These are phyloP conservation scores for Saksenaea oblongispora DNA, from an alignment of 371 early-diverging fungal species.

Conservation along the genomic window DNA sequence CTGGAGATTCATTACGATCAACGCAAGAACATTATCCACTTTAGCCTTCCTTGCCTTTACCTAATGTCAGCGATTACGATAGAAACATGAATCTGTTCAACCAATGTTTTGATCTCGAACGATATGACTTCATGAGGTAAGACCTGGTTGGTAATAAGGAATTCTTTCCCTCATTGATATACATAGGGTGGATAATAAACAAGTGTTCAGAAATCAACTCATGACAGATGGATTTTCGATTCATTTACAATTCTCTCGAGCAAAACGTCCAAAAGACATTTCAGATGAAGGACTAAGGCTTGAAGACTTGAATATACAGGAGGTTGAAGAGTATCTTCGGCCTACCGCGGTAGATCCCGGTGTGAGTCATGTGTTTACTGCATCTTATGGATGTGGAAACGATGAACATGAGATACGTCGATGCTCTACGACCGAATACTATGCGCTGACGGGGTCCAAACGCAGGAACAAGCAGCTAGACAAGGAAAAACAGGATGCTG, in stretches of 20 bases:
- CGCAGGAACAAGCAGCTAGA: background rate
- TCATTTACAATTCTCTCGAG: background rate
- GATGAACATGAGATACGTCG: background rate
- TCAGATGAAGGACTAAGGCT: background rate
- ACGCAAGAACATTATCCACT: background rate
- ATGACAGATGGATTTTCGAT: background rate
- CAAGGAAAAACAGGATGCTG: background rate
- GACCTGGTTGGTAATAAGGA: background rate
- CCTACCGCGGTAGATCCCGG: background rate
- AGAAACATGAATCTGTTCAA: background rate
- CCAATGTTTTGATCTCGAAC: background rate
- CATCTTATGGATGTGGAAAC: background rate
- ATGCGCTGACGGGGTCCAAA: conserved; percentile 1
- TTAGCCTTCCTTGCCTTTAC: background rate
- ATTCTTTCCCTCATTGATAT: background rate
- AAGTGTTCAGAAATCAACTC: background rate
- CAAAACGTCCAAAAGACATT: background rate
- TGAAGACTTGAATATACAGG: background rate
- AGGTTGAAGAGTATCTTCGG: background rate
- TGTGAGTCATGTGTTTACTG: background rate
- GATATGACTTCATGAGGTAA: background rate
- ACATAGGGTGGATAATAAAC: background rate
- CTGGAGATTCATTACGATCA: background rate
- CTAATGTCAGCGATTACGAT: background rate
- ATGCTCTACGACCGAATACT: background rate